A percentile compares a stretch with the other conserved stretches of the same genome.
These are phyloP conservation scores for Malus hybrid DNA, from an alignment of 331 rosid species.

Conservation along the genomic window DNA sequence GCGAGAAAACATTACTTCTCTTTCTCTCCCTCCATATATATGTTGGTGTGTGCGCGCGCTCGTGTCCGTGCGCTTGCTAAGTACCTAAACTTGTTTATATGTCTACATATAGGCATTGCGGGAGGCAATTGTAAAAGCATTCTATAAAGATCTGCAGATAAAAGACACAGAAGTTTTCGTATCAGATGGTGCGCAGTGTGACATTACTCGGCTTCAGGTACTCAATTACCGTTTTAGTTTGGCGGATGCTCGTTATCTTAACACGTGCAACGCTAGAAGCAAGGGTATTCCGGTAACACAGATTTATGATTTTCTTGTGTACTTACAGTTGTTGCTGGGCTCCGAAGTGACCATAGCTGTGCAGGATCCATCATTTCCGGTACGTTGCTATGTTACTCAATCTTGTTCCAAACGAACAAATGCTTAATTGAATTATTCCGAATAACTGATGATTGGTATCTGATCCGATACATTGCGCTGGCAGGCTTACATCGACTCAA, in stretches of 20 bases:
- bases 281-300: not conserved
- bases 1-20: not conserved
- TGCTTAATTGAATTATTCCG: not conserved
- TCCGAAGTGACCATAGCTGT: slow-evolving; percentile 46
- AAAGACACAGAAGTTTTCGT: slow-evolving; percentile 54
- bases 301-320: not conserved
- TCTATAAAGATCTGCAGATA: slow-evolving; percentile 43
- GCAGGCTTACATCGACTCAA: slow-evolving; percentile 65
- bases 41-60: not conserved
- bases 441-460: not conserved
- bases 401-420: not conserved
- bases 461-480: not conserved
- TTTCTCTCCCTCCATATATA: not conserved
- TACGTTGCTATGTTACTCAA: slow-evolving; percentile 5
- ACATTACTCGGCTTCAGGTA: slow-evolving; percentile 78
- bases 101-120: slow-evolving; percentile 39
- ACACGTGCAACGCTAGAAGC: not conserved
- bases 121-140: slow-evolving; percentile 43
- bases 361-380: slow-evolving; percentile 76
- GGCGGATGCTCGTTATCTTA: not conserved
- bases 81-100: not conserved
- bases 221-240: not conserved
- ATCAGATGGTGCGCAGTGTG: slow-evolving; percentile 77
- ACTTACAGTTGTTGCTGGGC: slow-evolving; percentile 43
- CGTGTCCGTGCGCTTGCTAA: not conserved